phyloP scores from a whole-genome alignment of 495 filamentous ascomycete species.

The Aspergillus campestris region DNA sequence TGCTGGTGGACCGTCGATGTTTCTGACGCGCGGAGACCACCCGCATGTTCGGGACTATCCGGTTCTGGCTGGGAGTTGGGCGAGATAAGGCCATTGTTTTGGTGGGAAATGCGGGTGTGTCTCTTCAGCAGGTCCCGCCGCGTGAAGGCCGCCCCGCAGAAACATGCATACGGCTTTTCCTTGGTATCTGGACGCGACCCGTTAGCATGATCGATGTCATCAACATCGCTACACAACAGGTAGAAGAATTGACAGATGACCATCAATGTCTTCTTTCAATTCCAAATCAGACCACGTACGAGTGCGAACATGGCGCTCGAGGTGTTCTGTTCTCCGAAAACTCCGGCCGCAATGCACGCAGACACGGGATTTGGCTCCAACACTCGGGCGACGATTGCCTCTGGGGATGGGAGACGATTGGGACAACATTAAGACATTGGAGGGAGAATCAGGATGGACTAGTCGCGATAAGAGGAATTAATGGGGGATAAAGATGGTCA shows the following conservation, averaged over 20 bases:
- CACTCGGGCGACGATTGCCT: slow-evolving; percentile 16
- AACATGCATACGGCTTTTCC: slow-evolving; percentile 47
- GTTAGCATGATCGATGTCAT: too few species aligned
- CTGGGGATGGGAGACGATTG: slow-evolving; percentile 22
- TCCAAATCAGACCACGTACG: slow-evolving; percentile 23
- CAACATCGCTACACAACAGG: too few species aligned
- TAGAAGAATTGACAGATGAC: too few species aligned
- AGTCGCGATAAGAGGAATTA: not conserved
- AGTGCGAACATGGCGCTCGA: slow-evolving; percentile 47
- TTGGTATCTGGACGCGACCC: slow-evolving; percentile 34
- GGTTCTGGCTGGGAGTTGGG: slow-evolving; percentile 23
- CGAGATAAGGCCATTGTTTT: slow-evolving; percentile 23
- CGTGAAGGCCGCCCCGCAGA: slow-evolving; percentile 46
- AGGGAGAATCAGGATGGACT: not conserved
- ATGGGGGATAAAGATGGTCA: not conserved
- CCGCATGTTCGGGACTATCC: slow-evolving; percentile 6
- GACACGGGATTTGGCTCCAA: slow-evolving; percentile 28
- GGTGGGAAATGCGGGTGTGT: slow-evolving; percentile 39
- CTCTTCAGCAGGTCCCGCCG: slow-evolving; percentile 46
- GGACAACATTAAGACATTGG: slow-evolving; percentile 26
- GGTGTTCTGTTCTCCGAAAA: slow-evolving; percentile 40
- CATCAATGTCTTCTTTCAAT: not conserved
- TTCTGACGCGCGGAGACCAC: slow-evolving; percentile 6
- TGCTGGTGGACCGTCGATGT: not conserved
- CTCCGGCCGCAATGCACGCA: slow-evolving; percentile 33